phyloP scores from a whole-genome alignment of 345 rosid species.

The Geranium rotundifolium region DNA sequence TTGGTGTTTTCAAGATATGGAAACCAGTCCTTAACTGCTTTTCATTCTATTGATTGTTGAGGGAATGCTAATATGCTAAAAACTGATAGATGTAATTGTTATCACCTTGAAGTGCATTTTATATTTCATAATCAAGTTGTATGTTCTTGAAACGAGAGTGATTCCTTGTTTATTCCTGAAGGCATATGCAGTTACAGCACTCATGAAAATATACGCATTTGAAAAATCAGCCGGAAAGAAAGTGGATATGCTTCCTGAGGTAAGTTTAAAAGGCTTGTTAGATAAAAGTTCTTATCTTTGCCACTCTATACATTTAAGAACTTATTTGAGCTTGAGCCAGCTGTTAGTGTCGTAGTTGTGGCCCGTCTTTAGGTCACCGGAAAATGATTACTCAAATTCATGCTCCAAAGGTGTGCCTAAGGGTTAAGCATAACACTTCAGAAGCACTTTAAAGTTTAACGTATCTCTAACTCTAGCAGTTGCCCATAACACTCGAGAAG shows the following conservation, averaged over 20 bases:
- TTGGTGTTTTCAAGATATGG: too few relatives aligned
- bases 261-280: constrained; percentile 16
- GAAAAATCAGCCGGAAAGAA: constrained; percentile 81
- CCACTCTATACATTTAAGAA: neutral
- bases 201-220: constrained; percentile 83
- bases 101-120: too few relatives aligned
- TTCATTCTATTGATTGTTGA: too few relatives aligned
- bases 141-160: too few relatives aligned
- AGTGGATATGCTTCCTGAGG: constrained; percentile 91
- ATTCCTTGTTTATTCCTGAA: constrained; percentile 25
- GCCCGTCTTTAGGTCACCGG: neutral
- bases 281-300: constrained; percentile 1
- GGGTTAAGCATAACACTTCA: neutral
- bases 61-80: too few relatives aligned
- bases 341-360: neutral
- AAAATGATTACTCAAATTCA: neutral
- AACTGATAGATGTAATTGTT: too few relatives aligned
- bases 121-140: too few relatives aligned
- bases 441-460: neutral
- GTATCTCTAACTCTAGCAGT: too few relatives aligned
- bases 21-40: too few relatives aligned
- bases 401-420: neutral
- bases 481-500: too few relatives aligned
- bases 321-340: neutral
- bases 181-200: constrained; percentile 88